A percentile compares a stretch with the other conserved stretches of the same genome.
These are phyloP conservation scores for Musa acuminata DNA, from an alignment of 176 grass and related monocot genomes.

Conservation along the genomic window DNA sequence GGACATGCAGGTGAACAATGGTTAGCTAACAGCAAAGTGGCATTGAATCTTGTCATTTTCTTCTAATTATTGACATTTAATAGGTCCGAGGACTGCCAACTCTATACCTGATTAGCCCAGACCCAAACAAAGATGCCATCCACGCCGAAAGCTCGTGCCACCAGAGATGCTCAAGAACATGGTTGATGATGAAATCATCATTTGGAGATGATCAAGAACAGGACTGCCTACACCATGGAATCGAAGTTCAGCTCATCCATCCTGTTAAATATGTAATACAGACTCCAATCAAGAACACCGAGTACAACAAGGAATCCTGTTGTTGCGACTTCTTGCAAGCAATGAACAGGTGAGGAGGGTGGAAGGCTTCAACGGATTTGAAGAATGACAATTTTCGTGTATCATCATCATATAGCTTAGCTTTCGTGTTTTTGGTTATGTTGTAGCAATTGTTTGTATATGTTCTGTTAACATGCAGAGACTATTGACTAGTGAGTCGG, in stretches of 20 bases:
- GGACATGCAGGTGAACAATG: slow-evolving; percentile 76
- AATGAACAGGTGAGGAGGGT: too few relatives aligned
- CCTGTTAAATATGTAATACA: background rate
- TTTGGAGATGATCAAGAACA: background rate
- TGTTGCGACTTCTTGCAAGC: too few relatives aligned
- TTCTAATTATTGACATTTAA: background rate
- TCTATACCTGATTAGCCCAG: slow-evolving; percentile 72
- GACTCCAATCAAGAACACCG: too few relatives aligned
- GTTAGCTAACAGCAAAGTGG: background rate
- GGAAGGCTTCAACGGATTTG: too few relatives aligned
- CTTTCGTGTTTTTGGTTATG: too few relatives aligned
- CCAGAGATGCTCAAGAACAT: slow-evolving; percentile 66
- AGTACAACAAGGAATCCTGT: too few relatives aligned
- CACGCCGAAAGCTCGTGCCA: slow-evolving; percentile 61
- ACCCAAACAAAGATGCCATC: slow-evolving; percentile 57
- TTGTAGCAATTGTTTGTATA: too few relatives aligned
- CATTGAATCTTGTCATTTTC: too few relatives aligned
- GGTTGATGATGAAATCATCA: slow-evolving; percentile 56
- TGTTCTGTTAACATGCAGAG: too few relatives aligned
- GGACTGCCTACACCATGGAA: background rate
- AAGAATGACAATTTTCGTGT: too few relatives aligned
- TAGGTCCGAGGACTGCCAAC: slow-evolving; percentile 68
- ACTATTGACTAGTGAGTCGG: too few relatives aligned
- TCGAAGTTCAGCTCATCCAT: background rate
- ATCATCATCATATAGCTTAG: too few relatives aligned